A percentile compares a stretch with the other conserved stretches of the same genome.
Conservation (phyloP, 2,329 filamentous ascomycete species). For the Ceratocystis albifundus region DNA sequence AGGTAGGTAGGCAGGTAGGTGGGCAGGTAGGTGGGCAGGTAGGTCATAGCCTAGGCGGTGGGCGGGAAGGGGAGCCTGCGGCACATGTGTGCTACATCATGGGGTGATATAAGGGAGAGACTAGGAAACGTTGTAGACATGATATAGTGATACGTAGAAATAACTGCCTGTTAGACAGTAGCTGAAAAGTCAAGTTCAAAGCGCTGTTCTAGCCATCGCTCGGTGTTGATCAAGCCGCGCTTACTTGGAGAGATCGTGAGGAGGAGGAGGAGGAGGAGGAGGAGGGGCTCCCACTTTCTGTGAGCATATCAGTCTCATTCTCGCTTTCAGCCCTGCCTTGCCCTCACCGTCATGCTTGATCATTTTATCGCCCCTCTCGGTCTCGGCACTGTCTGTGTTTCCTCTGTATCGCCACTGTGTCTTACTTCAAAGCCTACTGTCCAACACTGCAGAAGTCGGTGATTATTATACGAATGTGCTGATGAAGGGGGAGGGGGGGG, state of each 20-base stretch:
- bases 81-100: neutral
- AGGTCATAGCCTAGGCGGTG: neutral
- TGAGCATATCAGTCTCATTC: no score
- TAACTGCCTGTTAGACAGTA: no score
- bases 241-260: no score
- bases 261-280: no score
- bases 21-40: neutral
- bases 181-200: no score
- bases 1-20: neutral
- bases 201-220: no score
- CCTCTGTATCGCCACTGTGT: neutral
- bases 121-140: neutral
- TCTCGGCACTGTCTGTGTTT: conserved; percentile 2
- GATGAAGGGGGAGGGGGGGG: neutral
- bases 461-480: neutral
- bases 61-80: neutral
- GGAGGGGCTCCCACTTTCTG: no score
- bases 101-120: neutral
- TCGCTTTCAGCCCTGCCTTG: neutral
- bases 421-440: neutral
- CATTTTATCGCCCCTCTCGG: neutral
- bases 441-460: neutral
- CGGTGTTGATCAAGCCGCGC: no score
- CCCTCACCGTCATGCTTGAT: neutral
- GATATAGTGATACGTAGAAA: neutral